phyloP scores from a whole-genome alignment of 805 yeast genomes.

The Starmerella floris region DNA sequence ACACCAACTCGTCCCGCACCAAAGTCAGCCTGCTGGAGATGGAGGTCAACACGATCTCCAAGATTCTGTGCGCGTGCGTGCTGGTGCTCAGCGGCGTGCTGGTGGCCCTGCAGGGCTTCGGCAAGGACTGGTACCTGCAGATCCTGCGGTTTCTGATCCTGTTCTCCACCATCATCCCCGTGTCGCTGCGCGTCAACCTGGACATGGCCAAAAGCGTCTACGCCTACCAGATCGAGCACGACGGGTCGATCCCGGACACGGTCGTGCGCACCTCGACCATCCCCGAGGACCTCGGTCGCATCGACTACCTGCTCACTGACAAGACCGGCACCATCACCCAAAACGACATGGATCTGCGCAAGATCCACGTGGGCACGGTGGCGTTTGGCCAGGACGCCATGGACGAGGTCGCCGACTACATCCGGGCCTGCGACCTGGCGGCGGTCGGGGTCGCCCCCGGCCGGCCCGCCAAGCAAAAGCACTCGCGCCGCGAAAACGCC shows the following conservation, averaged over 20 bases:
- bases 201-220: constrained; percentile 94
- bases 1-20: constrained; percentile 75
- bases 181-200: constrained; percentile 80
- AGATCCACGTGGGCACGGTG: constrained; percentile 81
- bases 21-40: constrained; percentile 81
- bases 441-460: background rate
- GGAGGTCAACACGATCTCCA: constrained; percentile 79
- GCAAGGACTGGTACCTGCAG: constrained; percentile 69
- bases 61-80: constrained; percentile 77
- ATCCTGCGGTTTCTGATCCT: constrained; percentile 80
- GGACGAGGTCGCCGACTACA: constrained; percentile 70
- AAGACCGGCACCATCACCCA: constrained; percentile 97
- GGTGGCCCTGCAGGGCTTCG: constrained; percentile 69
- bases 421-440: constrained; percentile 23
- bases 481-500: constrained; percentile 49
- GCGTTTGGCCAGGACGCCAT: constrained; percentile 85
- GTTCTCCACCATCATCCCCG: constrained; percentile 93
- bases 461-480: constrained; percentile 12
- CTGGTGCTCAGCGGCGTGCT: constrained; percentile 61
- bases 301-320: constrained; percentile 82
- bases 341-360: constrained; percentile 93
- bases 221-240: constrained; percentile 90
- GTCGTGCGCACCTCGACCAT: constrained; percentile 94
- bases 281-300: constrained; percentile 94
- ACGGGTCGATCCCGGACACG: constrained; percentile 63